These are phyloP conservation scores for Sporothrix euskadiensis DNA, from an alignment of 2,329 filamentous ascomycete genomes.

Conservation along the genomic window DNA sequence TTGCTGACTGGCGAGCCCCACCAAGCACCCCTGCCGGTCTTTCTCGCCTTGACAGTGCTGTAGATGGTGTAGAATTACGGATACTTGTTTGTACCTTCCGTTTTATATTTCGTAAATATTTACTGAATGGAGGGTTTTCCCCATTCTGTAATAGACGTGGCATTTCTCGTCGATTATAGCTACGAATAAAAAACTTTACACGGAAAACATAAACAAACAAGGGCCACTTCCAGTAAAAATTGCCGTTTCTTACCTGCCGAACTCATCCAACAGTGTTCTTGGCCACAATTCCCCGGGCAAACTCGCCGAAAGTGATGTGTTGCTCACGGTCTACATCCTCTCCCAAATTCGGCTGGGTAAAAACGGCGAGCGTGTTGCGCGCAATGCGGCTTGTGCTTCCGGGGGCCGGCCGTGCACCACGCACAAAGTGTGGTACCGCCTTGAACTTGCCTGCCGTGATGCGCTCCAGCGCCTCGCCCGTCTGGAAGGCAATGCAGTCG, in stretches of 20 bases:
- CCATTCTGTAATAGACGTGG: neutral
- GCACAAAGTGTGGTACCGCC: conserved; percentile 94
- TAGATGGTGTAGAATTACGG: neutral
- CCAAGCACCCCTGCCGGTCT: neutral
- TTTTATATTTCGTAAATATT: neutral
- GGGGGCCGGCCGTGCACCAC: conserved; percentile 62
- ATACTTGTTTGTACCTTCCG: neutral
- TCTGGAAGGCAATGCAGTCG: conserved; percentile 94
- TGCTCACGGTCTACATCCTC: conserved; percentile 71
- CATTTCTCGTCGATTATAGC: neutral
- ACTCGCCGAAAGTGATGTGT: conserved; percentile 71
- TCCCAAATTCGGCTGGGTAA: conserved; percentile 91
- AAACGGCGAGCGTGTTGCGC: conserved; percentile 89
- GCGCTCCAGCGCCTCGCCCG: conserved; percentile 83
- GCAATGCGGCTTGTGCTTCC: conserved; percentile 54
- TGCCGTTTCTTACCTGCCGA: too few species aligned
- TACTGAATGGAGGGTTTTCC: neutral
- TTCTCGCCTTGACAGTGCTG: neutral
- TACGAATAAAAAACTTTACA: neutral
- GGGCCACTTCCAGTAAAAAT: neutral
- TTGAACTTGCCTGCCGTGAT: conserved; percentile 91
- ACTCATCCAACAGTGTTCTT: conserved; percentile 54
- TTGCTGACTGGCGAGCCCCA: conserved; percentile 10
- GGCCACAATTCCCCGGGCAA: conserved; percentile 63
- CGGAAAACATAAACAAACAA: neutral